Evolutionary conservation across 2,329 filamentous ascomycete species (phyloP), one percentile per base, ranked within the genome.

Genomic region (Talaromyces sp.): DNA sequence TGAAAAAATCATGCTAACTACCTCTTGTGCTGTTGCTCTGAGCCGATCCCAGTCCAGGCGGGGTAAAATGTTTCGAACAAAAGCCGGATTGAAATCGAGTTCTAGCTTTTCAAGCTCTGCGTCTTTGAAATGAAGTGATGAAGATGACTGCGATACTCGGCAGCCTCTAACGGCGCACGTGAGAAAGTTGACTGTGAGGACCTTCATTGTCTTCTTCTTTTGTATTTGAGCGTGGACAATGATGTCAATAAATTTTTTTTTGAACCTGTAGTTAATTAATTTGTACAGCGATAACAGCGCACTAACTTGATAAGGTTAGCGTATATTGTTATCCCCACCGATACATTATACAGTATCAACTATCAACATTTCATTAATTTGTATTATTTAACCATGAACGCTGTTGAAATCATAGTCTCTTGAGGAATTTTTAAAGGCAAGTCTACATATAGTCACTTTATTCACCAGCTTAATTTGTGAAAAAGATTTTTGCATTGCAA

Each of bases 91-190:
- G 70, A 94, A 76, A 58, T 93, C 90, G 63, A 92, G 80, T 67
- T 95, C 90, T 67, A 90, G 84, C 69, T 92, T 87, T 66, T 92
- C 92, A 26, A 99, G 87, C 74, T 96, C 92, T 57, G 91, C 92
- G 69, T 97, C 92, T 69, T 88, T 88, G 59, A 94, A 93, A 75
- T 97, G 94, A 17, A 99, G 83, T 2, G 94, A 94, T 72, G 95
- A 97, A 26, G 91, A 91, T 57, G 84, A 79, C 6, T 88, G 81
- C 32, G 88, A 87, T 60, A 86, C 84, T 79, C 95, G 96, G 88
- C 94, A 99, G 60, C 89, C 83, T 82, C 97, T 97, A 73, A 95
- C 89, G 63, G 94, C 93, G 81, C 94, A 99, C 69, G 91, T 94
- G 65, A 97, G 81, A 77, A 99, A 99, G 79, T 97, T 97, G 70